Evolutionary conservation across 1,284 basidiomycete genomes (phyloP), one percentile per base, ranked within the genome.

Genomic region (Microbotryum saponariae): DNA sequence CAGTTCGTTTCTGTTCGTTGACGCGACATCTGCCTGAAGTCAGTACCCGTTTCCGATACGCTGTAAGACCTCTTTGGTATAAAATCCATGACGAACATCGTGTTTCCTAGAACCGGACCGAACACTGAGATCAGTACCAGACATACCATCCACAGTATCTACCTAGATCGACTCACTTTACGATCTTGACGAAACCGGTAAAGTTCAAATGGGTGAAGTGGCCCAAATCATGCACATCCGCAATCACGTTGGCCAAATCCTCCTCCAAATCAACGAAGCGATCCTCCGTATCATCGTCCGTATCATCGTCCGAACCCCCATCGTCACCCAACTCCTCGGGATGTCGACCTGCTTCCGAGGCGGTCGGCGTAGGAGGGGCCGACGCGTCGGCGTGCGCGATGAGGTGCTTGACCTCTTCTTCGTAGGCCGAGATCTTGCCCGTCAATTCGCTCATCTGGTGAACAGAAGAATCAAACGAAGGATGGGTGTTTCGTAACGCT

Each of bases 141-240:
- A 14, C 48, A n/a, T 50, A 2, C 18, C 48, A 29, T 8, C 29
- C 48, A 21, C 37, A 42, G 2, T 3, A 12, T 18, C 14, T 16
- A 42, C 82, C 59, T 70, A 87, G 86, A 74, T 89, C 88, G 74
- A 90, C 88, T 85, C 90, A 90, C 82, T 98, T 98, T 67, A 97
- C 82, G 67, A 98, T 98, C 79, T 99, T 99, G 82, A 97, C 89
- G 77, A 99, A 99, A 10, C 96, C 96, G 1, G 96, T 78, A 60
- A 94, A 74, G 90, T 73, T 73, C 42, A 72, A 63, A 48, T 72
- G 70, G 1, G 71, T 70, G 63, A 73, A 74, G 52, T 72, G 70
- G 14, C 94, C 93, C 31, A 99, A 82, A 76, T 99, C 96, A 74
- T 99, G 96, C 9, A 98, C 94, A 73, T 98, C 96, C 3, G 96